phyloP scores from a whole-genome alignment of 805 yeast species.

The Saccharomycopsis sp. region DNA sequence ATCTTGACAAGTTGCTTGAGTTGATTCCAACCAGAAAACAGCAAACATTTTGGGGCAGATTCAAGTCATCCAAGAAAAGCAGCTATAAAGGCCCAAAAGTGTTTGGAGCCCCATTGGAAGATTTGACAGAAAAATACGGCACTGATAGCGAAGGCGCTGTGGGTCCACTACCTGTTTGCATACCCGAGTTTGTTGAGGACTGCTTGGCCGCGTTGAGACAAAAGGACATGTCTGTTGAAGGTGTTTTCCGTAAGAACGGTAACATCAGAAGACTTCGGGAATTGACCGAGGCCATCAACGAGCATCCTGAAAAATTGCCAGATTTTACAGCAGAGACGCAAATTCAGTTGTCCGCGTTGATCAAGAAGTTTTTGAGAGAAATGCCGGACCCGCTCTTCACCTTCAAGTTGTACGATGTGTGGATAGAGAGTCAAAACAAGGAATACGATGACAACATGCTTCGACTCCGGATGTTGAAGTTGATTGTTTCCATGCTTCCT shows the following conservation, averaged over 20 bases:
- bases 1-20: conserved; percentile 33
- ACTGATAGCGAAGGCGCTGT: conserved; percentile 78
- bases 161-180: conserved; percentile 68
- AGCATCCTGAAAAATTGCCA: conserved; percentile 61
- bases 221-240: conserved; percentile 92
- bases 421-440: conserved; percentile 55
- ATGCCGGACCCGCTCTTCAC: conserved; percentile 88
- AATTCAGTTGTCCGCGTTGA: conserved; percentile 84
- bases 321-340: conserved; percentile 69
- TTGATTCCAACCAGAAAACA: conserved; percentile 25
- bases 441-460: conserved; percentile 33
- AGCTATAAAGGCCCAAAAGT: conserved; percentile 34
- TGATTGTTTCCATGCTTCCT: conserved; percentile 72
- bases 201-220: conserved; percentile 72
- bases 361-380: conserved; percentile 87
- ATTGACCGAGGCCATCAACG: conserved; percentile 64
- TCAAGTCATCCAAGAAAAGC: conserved; percentile 24
- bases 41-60: conserved; percentile 39
- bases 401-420: conserved; percentile 60
- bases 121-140: conserved; percentile 60
- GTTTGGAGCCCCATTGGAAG: conserved; percentile 70
- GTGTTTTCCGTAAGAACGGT: conserved; percentile 93
- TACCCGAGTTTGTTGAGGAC: conserved; percentile 85
- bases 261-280: conserved; percentile 76
- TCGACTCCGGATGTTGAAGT: conserved; percentile 47